Conservation (phyloP, 805 yeast species). For the Candida sithepensis region DNA sequence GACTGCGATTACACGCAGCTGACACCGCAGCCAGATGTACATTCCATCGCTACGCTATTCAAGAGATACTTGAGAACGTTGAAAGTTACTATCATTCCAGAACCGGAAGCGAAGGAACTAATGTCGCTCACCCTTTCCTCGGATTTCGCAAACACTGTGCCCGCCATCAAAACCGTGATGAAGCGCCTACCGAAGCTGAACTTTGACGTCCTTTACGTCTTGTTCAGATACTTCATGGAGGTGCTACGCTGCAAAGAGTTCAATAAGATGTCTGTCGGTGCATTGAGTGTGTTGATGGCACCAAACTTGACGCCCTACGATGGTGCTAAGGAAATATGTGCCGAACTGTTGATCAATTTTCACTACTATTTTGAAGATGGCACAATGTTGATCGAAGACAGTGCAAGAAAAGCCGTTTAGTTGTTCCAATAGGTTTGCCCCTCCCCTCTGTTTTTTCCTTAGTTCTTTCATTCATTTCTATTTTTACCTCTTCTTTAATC, state of each 20-base stretch:
- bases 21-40: constrained; percentile 59
- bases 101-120: constrained; percentile 31
- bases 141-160: constrained; percentile 23
- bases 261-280: constrained; percentile 83
- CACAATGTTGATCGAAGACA: constrained; percentile 7
- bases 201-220: constrained; percentile 54
- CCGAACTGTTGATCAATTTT: constrained; percentile 29
- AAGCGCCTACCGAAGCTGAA: constrained; percentile 51
- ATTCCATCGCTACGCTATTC: constrained; percentile 81
- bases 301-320: constrained; percentile 33
- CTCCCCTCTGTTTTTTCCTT: no score
- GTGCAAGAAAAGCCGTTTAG: constrained; percentile 4
- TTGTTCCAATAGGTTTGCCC: background rate
- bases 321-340: constrained; percentile 32
- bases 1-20: constrained; percentile 64
- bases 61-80: constrained; percentile 79
- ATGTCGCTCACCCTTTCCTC: constrained; percentile 33
- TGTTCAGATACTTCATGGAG: constrained; percentile 65
- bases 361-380: constrained; percentile 24
- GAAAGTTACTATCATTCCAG: constrained; percentile 65
- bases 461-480: no score
- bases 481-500: no score
- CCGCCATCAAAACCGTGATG: constrained; percentile 30
- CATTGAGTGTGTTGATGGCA: constrained; percentile 41
- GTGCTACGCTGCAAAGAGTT: constrained; percentile 56